Evolutionary conservation across 768 basidiomycete genomes (phyloP).

Genomic region (Cyclocybe cylindracea): DNA sequence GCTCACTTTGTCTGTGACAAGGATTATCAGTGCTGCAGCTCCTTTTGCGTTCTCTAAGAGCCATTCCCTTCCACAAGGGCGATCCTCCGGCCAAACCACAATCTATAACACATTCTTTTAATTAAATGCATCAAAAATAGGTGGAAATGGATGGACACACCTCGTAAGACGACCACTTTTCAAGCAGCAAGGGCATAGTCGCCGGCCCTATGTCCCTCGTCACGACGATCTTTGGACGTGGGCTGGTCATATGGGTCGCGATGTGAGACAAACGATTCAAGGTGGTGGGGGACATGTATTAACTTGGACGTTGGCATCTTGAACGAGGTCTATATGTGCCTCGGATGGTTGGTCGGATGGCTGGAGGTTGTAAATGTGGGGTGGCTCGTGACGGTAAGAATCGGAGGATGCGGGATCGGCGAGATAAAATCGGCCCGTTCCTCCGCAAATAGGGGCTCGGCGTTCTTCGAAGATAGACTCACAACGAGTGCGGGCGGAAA

Average conservation of each 20-base stretch:
- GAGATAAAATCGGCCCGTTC: no score
- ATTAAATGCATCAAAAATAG: not conserved
- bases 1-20: slow-evolving; percentile 70
- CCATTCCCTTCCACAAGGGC: slow-evolving; percentile 64
- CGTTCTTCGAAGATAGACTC: no score
- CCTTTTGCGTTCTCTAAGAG: slow-evolving; percentile 71
- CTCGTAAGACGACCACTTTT: slow-evolving; percentile 52
- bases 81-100: slow-evolving; percentile 51
- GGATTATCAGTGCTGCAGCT: slow-evolving; percentile 61
- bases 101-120: slow-evolving; percentile 24
- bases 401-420: no score
- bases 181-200: slow-evolving; percentile 55
- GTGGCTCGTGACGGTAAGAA: no score
- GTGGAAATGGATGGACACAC: slow-evolving; percentile 30
- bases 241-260: slow-evolving; percentile 14
- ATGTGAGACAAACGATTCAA: slow-evolving; percentile 20
- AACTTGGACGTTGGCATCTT: slow-evolving; percentile 5
- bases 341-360: no score
- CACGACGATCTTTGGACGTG: slow-evolving; percentile 49
- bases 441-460: no score
- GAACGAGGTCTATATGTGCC: no score
- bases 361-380: no score
- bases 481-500: no score
- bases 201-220: slow-evolving; percentile 63
- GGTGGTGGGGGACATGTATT: slow-evolving; percentile 15